A percentile compares a stretch with the other conserved stretches of the same genome.
Evolutionary conservation across 345 rosid species (phyloP).

Genomic region (Populus nigra): DNA sequence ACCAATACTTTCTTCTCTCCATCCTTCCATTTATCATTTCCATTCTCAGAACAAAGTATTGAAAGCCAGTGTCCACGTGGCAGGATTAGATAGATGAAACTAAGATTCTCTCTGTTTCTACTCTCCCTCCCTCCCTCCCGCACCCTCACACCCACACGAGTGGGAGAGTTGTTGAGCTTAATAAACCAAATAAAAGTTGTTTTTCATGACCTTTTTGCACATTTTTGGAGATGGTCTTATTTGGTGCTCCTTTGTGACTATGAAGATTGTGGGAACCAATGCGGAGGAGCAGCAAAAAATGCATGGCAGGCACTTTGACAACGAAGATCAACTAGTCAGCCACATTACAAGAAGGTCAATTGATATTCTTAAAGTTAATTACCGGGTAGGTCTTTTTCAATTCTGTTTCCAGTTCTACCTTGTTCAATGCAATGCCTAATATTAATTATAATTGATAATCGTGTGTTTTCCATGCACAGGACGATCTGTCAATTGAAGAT

Average conservation of each 20-base stretch:
- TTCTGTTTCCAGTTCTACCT: not conserved
- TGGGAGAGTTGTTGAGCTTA: too few relatives aligned
- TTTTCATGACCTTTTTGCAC: not conserved
- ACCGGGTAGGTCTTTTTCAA: conserved; percentile 53
- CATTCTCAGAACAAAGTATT: too few relatives aligned
- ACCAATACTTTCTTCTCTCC: too few relatives aligned
- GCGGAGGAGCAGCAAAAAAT: conserved; percentile 86
- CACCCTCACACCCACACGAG: too few relatives aligned
- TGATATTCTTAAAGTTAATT: conserved; percentile 75
- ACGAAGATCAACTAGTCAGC: conserved; percentile 85
- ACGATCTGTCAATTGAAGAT: conserved; percentile 62
- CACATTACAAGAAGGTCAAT: conserved; percentile 78
- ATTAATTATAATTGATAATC: not conserved
- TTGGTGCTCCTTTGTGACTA: conserved; percentile 3
- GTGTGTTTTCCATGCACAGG: conserved; percentile 38
- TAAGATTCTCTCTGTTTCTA: too few relatives aligned
- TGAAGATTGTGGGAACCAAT: conserved; percentile 66
- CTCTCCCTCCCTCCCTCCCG: too few relatives aligned
- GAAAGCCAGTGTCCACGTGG: too few relatives aligned
- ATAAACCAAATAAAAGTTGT: not conserved
- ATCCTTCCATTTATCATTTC: too few relatives aligned
- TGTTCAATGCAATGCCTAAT: not conserved
- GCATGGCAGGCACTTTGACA: conserved; percentile 87
- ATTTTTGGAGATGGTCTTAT: not conserved
- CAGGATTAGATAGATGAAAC: too few relatives aligned